These are phyloP conservation scores for Stereocaulon alpinum DNA, from an alignment of 495 filamentous ascomycete species.

Conservation along the genomic window DNA sequence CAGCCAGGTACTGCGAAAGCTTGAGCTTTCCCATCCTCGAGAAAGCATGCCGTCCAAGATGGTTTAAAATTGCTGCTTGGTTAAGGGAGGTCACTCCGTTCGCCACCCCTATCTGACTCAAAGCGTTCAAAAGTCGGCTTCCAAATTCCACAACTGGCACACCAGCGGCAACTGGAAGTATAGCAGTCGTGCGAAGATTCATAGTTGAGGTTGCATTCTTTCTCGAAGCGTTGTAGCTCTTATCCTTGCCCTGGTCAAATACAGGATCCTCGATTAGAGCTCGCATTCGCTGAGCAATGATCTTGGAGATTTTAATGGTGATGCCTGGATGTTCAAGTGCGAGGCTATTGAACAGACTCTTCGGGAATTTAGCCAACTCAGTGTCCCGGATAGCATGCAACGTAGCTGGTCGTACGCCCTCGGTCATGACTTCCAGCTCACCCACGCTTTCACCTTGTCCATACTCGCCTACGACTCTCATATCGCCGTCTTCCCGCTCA, in stretches of 20 bases:
- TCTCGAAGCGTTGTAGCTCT: slow-evolving; percentile 41
- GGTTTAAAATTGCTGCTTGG: slow-evolving; percentile 86
- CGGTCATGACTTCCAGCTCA: slow-evolving; percentile 93
- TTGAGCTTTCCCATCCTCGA: slow-evolving; percentile 96
- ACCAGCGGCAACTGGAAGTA: slow-evolving; percentile 81
- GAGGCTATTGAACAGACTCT: slow-evolving; percentile 92
- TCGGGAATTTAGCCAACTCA: slow-evolving; percentile 90
- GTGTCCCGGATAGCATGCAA: slow-evolving; percentile 95
- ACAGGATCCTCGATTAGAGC: slow-evolving; percentile 71
- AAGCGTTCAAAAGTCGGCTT: slow-evolving; percentile 74
- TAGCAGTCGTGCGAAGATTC: slow-evolving; percentile 86
- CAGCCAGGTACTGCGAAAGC: slow-evolving; percentile 88
- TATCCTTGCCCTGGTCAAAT: slow-evolving; percentile 48
- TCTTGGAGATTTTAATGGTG: slow-evolving; percentile 97
- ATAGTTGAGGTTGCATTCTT: slow-evolving; percentile 74
- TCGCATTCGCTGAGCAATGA: slow-evolving; percentile 92
- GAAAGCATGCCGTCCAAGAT: slow-evolving; percentile 90
- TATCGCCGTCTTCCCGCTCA: slow-evolving; percentile 66
- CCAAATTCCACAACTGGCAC: slow-evolving; percentile 93
- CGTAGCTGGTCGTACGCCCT: slow-evolving; percentile 77
- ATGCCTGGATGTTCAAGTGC: slow-evolving; percentile 95
- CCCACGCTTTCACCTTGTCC: slow-evolving; percentile 97
- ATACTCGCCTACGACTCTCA: slow-evolving; percentile 84
- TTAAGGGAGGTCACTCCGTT: slow-evolving; percentile 90
- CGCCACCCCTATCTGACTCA: slow-evolving; percentile 76